Evolutionary conservation across 352 stramenopile species (phyloP), one percentile per base, ranked within the genome.

Genomic region (Phytophthora cajani): DNA sequence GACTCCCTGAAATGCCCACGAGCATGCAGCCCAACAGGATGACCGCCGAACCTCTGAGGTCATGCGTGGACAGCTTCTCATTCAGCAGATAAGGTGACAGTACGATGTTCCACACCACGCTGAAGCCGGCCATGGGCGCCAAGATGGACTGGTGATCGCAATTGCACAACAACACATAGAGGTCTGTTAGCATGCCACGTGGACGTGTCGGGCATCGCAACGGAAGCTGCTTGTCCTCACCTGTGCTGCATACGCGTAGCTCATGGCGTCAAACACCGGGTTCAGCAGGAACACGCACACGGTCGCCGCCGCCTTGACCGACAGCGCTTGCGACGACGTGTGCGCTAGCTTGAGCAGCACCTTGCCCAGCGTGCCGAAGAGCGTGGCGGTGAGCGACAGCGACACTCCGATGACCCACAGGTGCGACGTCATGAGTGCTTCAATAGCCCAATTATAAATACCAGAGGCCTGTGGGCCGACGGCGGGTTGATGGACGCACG

Each of bases 81-180:
- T 91, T 78, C 10, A 96, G 80, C 27, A 96, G 74, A 65, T 92
- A 96, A 5, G 88, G 88, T 55, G 88, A 87, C 14, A 96, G 67
- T 19, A 96, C 73, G 57, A 96, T 94, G 60, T 96, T 96, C 88
- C 88, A 96, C 49, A 96, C 87, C 49, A 96, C 88, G 56, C 88
- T 96, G 70, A 92, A 96, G 49, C 88, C 88, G 2, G 88, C 87
- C 88, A 96, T 96, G 2, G 88, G 88, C 19, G 88, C 88, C 44
- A 96, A 75, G 55, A 96, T 93, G 21, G 87, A 94, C 84, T 96
- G 54, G 38, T 38, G 23, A 50, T 56, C 23, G 53, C 46, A 63
- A 71, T 25, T 56, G 44, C 55, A 71, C 75, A 79, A 58, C 56
- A 71, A 64, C 36, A 58, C 14, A 42, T 7, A 52, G 40, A 52